phyloP scores from a whole-genome alignment of 768 basidiomycete genomes.

The Hypsizygus marmoreus region DNA sequence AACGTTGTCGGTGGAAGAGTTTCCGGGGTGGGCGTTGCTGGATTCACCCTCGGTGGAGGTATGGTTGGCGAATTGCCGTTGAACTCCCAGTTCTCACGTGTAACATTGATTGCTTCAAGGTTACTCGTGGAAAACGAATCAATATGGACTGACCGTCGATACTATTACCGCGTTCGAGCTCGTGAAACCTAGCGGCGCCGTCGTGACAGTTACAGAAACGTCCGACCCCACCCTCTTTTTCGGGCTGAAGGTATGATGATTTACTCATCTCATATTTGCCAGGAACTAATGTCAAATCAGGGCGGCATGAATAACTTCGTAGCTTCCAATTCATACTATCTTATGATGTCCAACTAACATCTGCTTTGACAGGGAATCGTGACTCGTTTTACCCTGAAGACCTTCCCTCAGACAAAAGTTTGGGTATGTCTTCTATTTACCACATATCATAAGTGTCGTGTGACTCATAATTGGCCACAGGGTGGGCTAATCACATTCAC shows the following conservation, averaged over 20 bases:
- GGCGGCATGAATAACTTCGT: conserved; percentile 67
- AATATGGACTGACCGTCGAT: conserved; percentile 61
- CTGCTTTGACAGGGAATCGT: conserved; percentile 50
- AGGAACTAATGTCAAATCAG: conserved; percentile 27
- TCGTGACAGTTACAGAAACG: conserved; percentile 34
- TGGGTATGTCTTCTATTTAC: conserved; percentile 48
- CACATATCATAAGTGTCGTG: background rate
- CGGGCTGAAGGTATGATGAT: conserved; percentile 35
- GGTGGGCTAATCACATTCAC: conserved; percentile 48
- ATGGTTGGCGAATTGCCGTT: conserved; percentile 36
- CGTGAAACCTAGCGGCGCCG: conserved; percentile 54
- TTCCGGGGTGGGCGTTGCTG: conserved; percentile 59
- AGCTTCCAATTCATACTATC: background rate
- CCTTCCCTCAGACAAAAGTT: conserved; percentile 55
- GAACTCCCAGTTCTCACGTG: conserved; percentile 32
- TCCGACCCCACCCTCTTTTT: conserved; percentile 43
- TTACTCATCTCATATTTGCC: background rate
- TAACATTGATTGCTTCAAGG: conserved; percentile 39
- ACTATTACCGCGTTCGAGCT: conserved; percentile 57
- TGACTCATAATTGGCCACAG: conserved; percentile 26
- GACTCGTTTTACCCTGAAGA: conserved; percentile 55
- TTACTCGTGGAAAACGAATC: conserved; percentile 66
- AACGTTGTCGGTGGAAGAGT: conserved; percentile 64
- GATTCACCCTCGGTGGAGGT: conserved; percentile 62
- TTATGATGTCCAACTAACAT: background rate